Evolutionary conservation across 1,284 basidiomycete genomes (phyloP).

Genomic region (Ceratobasidium sp.): DNA sequence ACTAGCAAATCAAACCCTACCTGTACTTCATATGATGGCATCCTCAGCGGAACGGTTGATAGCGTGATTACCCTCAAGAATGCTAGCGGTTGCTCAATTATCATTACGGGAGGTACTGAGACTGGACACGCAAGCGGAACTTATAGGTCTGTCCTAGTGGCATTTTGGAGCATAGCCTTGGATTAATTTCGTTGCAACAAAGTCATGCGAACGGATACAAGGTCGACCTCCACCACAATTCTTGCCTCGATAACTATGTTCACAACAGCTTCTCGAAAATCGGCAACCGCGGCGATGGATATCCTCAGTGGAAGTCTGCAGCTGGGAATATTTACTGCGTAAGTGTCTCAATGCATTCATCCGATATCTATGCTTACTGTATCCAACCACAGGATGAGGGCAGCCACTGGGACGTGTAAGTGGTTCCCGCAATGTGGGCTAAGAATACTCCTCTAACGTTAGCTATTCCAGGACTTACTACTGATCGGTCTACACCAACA

Average conservation of each 20-base stretch:
- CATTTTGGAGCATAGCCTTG: conserved; percentile 1
- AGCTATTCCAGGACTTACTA: neutral
- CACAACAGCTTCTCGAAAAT: conserved; percentile 44
- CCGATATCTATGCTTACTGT: neutral
- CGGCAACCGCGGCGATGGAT: conserved; percentile 44
- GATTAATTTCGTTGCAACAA: neutral
- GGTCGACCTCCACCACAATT: conserved; percentile 39
- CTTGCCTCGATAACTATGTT: conserved; percentile 42
- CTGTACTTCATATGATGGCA: conserved; percentile 46
- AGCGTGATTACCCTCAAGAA: conserved; percentile 47
- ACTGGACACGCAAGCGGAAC: conserved; percentile 45
- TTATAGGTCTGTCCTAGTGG: conserved; percentile 29
- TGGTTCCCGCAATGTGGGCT: neutral
- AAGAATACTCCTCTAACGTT: neutral
- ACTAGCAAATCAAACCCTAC: conserved; percentile 40
- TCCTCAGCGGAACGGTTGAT: conserved; percentile 44
- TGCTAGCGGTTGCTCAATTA: conserved; percentile 37
- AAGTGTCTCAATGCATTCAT: neutral
- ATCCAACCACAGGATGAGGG: conserved; percentile 42
- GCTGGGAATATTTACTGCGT: conserved; percentile 48
- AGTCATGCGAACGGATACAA: conserved; percentile 48
- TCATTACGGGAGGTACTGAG: conserved; percentile 46
- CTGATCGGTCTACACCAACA: neutral
- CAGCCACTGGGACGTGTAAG: conserved; percentile 48
- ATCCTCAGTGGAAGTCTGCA: conserved; percentile 46